Conservation (phyloP, 176 grass and related monocot genomes). For the Ensete ventricosum region DNA sequence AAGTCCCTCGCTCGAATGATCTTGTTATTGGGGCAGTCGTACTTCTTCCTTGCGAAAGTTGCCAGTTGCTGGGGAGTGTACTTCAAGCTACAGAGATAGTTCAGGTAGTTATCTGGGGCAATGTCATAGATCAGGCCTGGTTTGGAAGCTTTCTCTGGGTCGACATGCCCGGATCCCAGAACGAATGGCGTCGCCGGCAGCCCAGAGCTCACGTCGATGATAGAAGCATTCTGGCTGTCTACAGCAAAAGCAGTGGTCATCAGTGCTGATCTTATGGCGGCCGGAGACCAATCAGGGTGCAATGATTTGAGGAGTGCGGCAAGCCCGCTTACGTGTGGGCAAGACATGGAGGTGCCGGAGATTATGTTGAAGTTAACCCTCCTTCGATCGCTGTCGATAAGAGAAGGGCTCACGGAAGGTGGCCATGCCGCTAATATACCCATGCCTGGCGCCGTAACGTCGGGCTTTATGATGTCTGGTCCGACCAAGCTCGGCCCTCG, state of each 20-base stretch:
- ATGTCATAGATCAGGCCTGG: constrained; percentile 24
- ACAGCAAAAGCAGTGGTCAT: constrained; percentile 13
- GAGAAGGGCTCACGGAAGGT: neutral
- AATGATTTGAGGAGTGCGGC: constrained; percentile 2
- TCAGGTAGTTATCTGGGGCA: neutral
- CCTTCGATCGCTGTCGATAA: constrained; percentile 4
- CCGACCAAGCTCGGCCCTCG: constrained; percentile 8
- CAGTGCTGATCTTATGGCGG: constrained; percentile 16
- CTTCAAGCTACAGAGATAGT: constrained; percentile 10
- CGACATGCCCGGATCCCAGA: constrained; percentile 9
- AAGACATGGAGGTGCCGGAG: constrained; percentile 26
- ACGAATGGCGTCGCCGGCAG: neutral
- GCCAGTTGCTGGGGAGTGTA: constrained; percentile 5
- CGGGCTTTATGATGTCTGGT: constrained; percentile 9
- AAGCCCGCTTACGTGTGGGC: constrained; percentile 11
- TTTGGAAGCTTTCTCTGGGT: constrained; percentile 3
- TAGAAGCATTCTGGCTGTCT: neutral
- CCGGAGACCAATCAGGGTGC: constrained; percentile 13
- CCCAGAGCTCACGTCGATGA: constrained; percentile 1
- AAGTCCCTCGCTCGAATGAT: neutral
- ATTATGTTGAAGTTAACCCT: constrained; percentile 13
- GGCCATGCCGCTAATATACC: constrained; percentile 20
- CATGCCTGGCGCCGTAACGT: constrained; percentile 12
- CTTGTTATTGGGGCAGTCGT: neutral
- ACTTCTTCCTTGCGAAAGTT: neutral